phyloP scores from a whole-genome alignment of 768 basidiomycete genomes.

The Calvatia gigantea region DNA sequence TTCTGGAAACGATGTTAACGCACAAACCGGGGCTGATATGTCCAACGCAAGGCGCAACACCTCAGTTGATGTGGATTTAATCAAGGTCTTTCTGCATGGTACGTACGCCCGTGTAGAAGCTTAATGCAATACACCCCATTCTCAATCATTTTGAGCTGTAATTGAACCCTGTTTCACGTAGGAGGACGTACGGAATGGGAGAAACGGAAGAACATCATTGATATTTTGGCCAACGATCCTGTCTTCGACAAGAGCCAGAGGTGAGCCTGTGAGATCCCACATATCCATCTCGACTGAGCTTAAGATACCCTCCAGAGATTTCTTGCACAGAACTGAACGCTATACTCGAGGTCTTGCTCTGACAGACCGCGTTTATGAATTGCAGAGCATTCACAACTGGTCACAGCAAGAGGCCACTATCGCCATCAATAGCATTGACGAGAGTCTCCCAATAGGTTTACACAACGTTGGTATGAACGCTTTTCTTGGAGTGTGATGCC shows the following conservation, averaged over 20 bases:
- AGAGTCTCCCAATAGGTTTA: conserved; percentile 43
- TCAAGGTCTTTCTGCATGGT: conserved; percentile 53
- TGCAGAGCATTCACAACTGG: conserved; percentile 56
- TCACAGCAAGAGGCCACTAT: conserved; percentile 39
- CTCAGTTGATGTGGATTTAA: conserved; percentile 36
- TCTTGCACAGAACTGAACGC: conserved; percentile 53
- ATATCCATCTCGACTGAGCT: background rate
- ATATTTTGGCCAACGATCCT: conserved; percentile 48
- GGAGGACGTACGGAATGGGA: conserved; percentile 51
- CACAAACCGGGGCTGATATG: conserved; percentile 53
- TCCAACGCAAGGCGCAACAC: conserved; percentile 39
- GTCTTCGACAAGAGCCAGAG: conserved; percentile 56
- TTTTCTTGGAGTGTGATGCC: conserved; percentile 12
- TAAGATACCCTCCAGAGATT: conserved; percentile 35
- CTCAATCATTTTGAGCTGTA: background rate
- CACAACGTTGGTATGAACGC: conserved; percentile 32
- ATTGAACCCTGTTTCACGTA: conserved; percentile 18
- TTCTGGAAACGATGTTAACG: conserved; percentile 32
- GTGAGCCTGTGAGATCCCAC: conserved; percentile 26
- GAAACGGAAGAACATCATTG: conserved; percentile 39
- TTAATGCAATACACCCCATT: background rate
- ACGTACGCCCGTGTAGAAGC: conserved; percentile 17
- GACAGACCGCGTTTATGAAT: conserved; percentile 54
- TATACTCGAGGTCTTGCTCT: conserved; percentile 53
- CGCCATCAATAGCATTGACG: conserved; percentile 50